Percentiles rank a stretch among this genome's conserved stretches.
These are phyloP conservation scores for Escallonia herrerae DNA, from an alignment of 129 eudicot genomes.

Conservation along the genomic window DNA sequence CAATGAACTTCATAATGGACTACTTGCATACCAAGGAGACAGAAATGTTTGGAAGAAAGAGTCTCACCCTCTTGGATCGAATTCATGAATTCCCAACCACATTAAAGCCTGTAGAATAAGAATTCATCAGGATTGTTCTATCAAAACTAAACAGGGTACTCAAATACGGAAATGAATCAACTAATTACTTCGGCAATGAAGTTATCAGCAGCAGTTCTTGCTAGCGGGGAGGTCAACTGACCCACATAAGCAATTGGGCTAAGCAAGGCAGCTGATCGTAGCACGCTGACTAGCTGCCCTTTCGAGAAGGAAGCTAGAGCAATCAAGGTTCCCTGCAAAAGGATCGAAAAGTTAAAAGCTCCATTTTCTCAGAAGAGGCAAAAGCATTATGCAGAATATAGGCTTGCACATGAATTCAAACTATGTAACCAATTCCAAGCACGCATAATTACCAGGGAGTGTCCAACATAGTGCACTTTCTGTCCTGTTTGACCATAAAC, in stretches of 20 bases:
- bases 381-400: neutral
- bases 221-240: constrained; percentile 59
- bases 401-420: neutral
- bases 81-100: constrained; percentile 61
- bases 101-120: constrained; percentile 32
- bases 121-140: constrained; percentile 1
- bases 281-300: constrained; percentile 46
- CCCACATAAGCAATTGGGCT: constrained; percentile 62
- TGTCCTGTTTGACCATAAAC: constrained; percentile 51
- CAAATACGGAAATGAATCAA: neutral
- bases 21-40: neutral
- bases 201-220: constrained; percentile 41
- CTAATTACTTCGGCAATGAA: constrained; percentile 44
- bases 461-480: constrained; percentile 66
- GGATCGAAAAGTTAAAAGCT: neutral
- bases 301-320: constrained; percentile 59
- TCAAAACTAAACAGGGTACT: constrained; percentile 1
- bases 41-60: neutral
- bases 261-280: constrained; percentile 59
- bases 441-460: constrained; percentile 44
- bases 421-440: neutral
- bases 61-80: constrained; percentile 58
- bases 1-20: no score
- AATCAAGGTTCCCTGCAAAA: constrained; percentile 59
- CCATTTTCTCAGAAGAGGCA: neutral